Base-by-base conservation (phyloP, 176 grass and related monocot genomes). In the Miscanthus lutarioriparius region DNA sequence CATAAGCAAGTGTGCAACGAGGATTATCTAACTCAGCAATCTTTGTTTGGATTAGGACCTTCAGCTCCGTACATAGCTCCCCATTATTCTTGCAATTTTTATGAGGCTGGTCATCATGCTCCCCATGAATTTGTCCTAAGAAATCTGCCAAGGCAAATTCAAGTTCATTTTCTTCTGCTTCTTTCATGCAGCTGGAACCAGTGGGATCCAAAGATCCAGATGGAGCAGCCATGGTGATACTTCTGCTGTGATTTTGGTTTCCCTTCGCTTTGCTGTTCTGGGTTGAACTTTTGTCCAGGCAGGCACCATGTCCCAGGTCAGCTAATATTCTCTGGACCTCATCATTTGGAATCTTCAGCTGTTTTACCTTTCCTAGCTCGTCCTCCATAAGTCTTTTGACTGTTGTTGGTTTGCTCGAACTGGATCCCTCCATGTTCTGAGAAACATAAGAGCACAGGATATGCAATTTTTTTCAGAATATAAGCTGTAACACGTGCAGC, bases 311-410 rank as follows among this genome's bases (percentile, higher is more conserved):
- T 77, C 84, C 86, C 71, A 91, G 78, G 65, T 96, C 89, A 88
- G 87, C 74, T 65, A 90, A 83, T 84, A 90, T 92, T 82, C 47
- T 85, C 83, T 92, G 82, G 83, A 90, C 86, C 71, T 93, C 93
- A 44, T 92, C 84, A 25, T 61, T 92, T 74, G 96, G 81, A 71
- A 95, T 86, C 79, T 96, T 94, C 48, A 76, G 22, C n/a, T 87
- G 81, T 80, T 89, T 90, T 81, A 39, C 72, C 64, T 81, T 78
- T 79, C 70, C 70, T 82, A 99, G 68, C 80, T 94, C 91, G 8
- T 93, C 89, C 36, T 96, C 86, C 75, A 91, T 92, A 27, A 96
- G 88, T 91, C 81, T 89, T 87, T 94, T 99, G 12, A 96, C 75
- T 11, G 88, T 94, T 82, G 78, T 94, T 81, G 78, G 72, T 70